Evolutionary conservation across 257 asterid species (phyloP), one percentile per base, ranked within the genome.

Genomic region (Hygrophila difformis): DNA sequence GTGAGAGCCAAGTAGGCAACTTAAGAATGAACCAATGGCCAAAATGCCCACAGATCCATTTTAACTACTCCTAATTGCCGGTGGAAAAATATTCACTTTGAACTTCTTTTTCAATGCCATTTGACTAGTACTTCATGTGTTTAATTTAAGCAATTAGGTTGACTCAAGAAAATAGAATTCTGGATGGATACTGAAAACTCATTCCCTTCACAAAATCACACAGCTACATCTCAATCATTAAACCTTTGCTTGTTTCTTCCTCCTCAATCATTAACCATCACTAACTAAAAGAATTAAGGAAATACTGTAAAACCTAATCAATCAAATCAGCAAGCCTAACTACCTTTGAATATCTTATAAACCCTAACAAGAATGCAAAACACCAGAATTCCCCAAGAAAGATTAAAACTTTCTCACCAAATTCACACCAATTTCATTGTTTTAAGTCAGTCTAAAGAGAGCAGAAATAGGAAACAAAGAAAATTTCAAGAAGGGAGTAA

Each of bases 391-490:
- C 36, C 39, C 47, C 34, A n/a, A n/a, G 21, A 46, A 63, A 59
- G 58, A 63, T 51, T 53, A 55, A 56, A 42, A 13, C 49, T 40
- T 57, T 48, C 38, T 29, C 34, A 34, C 50, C 23, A 44, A 53
- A 15, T 52, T 39, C 26, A 52, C 44, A 12, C 39, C 49, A 29
- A 54, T 17, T 28, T 16, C 56, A 49, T 26, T 26, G 31, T 26
- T 3, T 8, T 26, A 26, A 26, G 4, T 1, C 31, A 26, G 1
- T 8, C 4, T 9, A 9, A 9, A 33, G 37, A 42, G 3, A 40
- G 15, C n/a, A 14, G 7, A 24, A n/a, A 18, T 5, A 44, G 14
- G 26, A 50, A 19, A 14, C 53, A 17, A 29, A 22, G 35, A 21
- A 44, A 55, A 51, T n/a, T 7, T 6, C 37, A 23, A 40, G 12